Base-by-base conservation (phyloP, 2,329 filamentous ascomycete species). In the Elsinoe arachidis region DNA sequence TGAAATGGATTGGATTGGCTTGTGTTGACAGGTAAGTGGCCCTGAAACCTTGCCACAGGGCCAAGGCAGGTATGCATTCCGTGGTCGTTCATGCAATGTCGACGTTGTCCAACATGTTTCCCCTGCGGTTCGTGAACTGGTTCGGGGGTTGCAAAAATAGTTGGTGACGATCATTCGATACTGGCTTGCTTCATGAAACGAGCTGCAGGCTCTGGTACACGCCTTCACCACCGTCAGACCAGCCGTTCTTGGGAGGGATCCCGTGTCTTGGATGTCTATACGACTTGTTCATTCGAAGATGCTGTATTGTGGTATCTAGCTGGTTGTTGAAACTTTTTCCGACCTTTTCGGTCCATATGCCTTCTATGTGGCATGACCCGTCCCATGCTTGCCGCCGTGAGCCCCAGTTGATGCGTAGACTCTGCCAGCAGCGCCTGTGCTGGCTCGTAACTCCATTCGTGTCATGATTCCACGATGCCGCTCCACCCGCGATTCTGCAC, bases 301-400 rank as follows among this genome's bases (percentile, higher is more conserved):
- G 41, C 41, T n/a, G 14, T 30, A 46, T 23, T 46, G 81, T 53
- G 49, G 49, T 59, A 59, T 62, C 59, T 64, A 63, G 61, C 61
- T 63, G 62, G 65, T 67, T 68, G 66, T 68, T 68, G 67, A 68
- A 68, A 68, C 65, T 56, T 57, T 55, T 30, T 60, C 30, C 30
- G 11, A 21, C 38, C 43, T 55, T 21, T 47, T 21, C 51, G 55
- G 46, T 51, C 51, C 19, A 34, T 23, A 33, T 37, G 53, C 38
- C 46, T 30, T 54, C 51, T 60, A 58, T 55, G 39, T 38, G 33
- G 19, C 39, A 23, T 17, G 33, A 49, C 30, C 39, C 34, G 43
- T 26, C 43, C 55, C 15, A 38, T 49, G 43, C 30, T 49, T 57
- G 26, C 39, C 55, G 15, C 41, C 39, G 9, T 49, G 53, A 53